Conservation (phyloP, 805 yeast genomes). For the Zygosaccharomyces rouxii region DNA sequence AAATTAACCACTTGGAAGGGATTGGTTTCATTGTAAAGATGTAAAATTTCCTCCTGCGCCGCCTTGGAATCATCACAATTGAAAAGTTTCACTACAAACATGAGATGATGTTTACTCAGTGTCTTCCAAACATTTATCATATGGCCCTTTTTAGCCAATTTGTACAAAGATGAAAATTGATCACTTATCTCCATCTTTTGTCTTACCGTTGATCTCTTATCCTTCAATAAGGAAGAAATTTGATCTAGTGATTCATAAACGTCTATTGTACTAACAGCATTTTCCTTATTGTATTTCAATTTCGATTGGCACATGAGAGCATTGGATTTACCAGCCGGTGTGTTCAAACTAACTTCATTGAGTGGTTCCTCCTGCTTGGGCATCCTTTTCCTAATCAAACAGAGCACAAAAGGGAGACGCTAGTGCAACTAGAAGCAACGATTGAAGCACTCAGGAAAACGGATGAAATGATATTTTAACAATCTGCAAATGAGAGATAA, state of each 20-base stretch:
- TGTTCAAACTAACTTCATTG: slow-evolving; percentile 25
- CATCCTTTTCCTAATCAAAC: slow-evolving; percentile 11
- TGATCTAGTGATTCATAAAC: slow-evolving; percentile 7
- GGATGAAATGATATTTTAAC: neutral
- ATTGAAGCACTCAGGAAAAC: neutral
- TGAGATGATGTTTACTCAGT: slow-evolving; percentile 23
- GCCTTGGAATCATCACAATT: slow-evolving; percentile 8
- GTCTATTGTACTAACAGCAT: slow-evolving; percentile 1
- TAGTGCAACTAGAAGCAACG: neutral
- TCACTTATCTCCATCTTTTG: slow-evolving; percentile 6
- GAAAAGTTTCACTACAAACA: slow-evolving; percentile 23
- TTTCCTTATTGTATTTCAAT: slow-evolving; percentile 1
- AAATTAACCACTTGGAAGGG: slow-evolving; percentile 12
- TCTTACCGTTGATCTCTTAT: neutral
- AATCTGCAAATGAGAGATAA: neutral
- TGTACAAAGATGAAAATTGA: slow-evolving; percentile 6
- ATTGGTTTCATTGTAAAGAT: slow-evolving; percentile 25
- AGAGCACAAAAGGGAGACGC: neutral
- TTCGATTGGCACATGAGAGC: neutral
- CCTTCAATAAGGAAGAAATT: slow-evolving; percentile 8
- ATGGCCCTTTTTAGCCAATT: slow-evolving; percentile 5
- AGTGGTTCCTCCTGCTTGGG: slow-evolving; percentile 24
- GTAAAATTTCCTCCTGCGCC: slow-evolving; percentile 20
- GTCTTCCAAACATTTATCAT: slow-evolving; percentile 10
- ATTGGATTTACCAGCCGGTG: slow-evolving; percentile 14